These are phyloP conservation scores for Phytopythium sindhum DNA, from an alignment of 352 stramenopile genomes.

Conservation along the genomic window DNA sequence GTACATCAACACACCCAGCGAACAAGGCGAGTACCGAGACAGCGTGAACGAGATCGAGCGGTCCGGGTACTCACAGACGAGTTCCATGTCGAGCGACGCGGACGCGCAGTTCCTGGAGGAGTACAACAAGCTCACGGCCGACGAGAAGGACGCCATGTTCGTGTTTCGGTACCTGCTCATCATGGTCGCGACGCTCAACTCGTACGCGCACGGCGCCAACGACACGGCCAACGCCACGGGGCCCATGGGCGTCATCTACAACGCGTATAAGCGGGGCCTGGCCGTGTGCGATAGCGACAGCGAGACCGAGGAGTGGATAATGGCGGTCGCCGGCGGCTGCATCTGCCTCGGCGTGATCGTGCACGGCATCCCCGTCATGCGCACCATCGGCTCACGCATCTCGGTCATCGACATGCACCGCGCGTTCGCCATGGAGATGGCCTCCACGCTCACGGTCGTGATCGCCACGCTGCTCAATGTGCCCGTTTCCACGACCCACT, in stretches of 20 bases:
- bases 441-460: constrained; percentile 58
- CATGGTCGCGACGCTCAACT: constrained; percentile 62
- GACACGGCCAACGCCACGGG: constrained; percentile 78
- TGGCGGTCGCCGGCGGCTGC: constrained; percentile 45
- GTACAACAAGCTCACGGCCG: constrained; percentile 21
- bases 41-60: constrained; percentile 4
- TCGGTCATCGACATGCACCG: constrained; percentile 50
- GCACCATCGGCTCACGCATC: constrained; percentile 43
- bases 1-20: constrained; percentile 11
- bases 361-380: constrained; percentile 71
- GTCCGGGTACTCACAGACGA: constrained; percentile 1
- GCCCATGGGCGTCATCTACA: constrained; percentile 51
- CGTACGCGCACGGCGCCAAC: constrained; percentile 78
- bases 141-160: constrained; percentile 35
- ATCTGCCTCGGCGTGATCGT: constrained; percentile 40
- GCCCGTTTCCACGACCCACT: constrained; percentile 61
- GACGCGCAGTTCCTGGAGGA: constrained; percentile 10
- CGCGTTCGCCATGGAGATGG: constrained; percentile 69
- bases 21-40: constrained; percentile 7
- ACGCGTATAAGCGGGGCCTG: constrained; percentile 43
- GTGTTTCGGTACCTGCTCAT: constrained; percentile 67
- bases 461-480: constrained; percentile 36
- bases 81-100: constrained; percentile 1
- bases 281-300: constrained; percentile 10
- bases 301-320: constrained; percentile 48